These are phyloP conservation scores for Zymoseptoria pseudotritici DNA, from an alignment of 2,329 filamentous ascomycete genomes.

Conservation along the genomic window DNA sequence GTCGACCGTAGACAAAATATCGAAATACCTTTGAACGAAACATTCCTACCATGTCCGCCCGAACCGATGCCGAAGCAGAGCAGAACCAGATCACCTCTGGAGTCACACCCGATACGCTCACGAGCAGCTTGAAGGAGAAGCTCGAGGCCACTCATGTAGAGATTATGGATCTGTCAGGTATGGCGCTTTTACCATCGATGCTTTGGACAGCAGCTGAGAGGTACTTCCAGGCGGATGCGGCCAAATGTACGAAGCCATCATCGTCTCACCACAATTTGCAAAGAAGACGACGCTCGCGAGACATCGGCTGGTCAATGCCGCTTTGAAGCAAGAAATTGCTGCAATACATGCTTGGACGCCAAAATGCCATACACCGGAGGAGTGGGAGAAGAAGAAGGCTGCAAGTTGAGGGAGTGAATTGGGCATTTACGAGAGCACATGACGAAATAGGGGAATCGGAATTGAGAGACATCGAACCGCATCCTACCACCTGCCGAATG, in stretches of 20 bases:
- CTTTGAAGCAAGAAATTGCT: slow-evolving; percentile 79
- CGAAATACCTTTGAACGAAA: not conserved
- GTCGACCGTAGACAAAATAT: not conserved
- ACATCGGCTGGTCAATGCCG: slow-evolving; percentile 77
- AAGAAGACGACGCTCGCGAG: slow-evolving; percentile 66
- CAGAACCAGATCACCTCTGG: slow-evolving; percentile 45
- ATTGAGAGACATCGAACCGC: not conserved
- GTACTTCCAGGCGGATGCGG: slow-evolving; percentile 55
- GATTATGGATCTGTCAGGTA: slow-evolving; percentile 89
- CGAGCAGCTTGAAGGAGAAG: slow-evolving; percentile 59
- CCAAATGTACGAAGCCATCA: slow-evolving; percentile 62
- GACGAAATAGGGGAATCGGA: not conserved
- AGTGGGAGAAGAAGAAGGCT: slow-evolving; percentile 65
- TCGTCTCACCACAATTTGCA: slow-evolving; percentile 49
- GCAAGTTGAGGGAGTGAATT: slow-evolving; percentile 3
- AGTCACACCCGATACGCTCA: slow-evolving; percentile 68
- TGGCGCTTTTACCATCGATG: slow-evolving; percentile 14
- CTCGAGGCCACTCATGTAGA: slow-evolving; percentile 73
- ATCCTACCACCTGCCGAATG: not conserved
- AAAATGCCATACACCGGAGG: slow-evolving; percentile 84
- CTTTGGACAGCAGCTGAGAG: not conserved
- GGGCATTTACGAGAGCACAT: not conserved
- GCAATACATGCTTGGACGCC: slow-evolving; percentile 92
- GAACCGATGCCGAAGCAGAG: slow-evolving; percentile 35
- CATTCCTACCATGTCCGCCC: slow-evolving; percentile 34